Base-by-base conservation (phyloP, 306 rosid genomes). In the Dryas octopetala region DNA sequence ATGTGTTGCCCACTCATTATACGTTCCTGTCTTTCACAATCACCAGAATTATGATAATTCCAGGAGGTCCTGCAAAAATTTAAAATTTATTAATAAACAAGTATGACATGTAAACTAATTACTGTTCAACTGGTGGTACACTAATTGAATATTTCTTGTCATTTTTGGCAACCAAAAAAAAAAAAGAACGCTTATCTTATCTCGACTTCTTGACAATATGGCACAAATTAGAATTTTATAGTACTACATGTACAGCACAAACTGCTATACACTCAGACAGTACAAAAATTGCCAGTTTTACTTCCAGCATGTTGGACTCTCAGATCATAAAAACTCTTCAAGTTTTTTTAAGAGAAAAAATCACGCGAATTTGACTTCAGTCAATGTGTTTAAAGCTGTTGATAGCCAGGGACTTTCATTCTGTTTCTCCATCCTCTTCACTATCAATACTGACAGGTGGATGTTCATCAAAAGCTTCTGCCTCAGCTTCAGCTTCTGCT, bases 391-490 rank as follows among this genome's bases (percentile, higher is more conserved):
- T 26, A 60, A 19, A 14, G 17, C 15, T 14, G 19, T 47, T 45
- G 48, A 43, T 44, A 32, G 38, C 46, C 4, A 12, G n/a, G 10
- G 12, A 40, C 71, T 71, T 11, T 73, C 55, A 53, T 57, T 82
- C 82, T 4, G 67, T 40, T 38, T 67, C 82, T 60, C 48, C 12
- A 13, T 71, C 78, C 50, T 79, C 86, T 57, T 70, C 83, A n/a
- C 74, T 72, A 41, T 74, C 72, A 82, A 54, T 28, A 65, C 51
- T 70, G 19, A 11, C 77, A 11, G 78, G 44, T 70, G 71, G 54
- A 75, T 58, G 48, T 58, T 83, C 80, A 50, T 68, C 46, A 26
- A n/a, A 49, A 59, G 70, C 46, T 70, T 65, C 78, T 2, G 72
- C 45, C 13, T 32, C 38, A 32, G 55, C 9, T 26, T 4, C 52